A percentile compares a stretch with the other conserved stretches of the same genome.
These are phyloP conservation scores for Brassica rapa DNA, from an alignment of 345 rosid genomes.

Conservation along the genomic window DNA sequence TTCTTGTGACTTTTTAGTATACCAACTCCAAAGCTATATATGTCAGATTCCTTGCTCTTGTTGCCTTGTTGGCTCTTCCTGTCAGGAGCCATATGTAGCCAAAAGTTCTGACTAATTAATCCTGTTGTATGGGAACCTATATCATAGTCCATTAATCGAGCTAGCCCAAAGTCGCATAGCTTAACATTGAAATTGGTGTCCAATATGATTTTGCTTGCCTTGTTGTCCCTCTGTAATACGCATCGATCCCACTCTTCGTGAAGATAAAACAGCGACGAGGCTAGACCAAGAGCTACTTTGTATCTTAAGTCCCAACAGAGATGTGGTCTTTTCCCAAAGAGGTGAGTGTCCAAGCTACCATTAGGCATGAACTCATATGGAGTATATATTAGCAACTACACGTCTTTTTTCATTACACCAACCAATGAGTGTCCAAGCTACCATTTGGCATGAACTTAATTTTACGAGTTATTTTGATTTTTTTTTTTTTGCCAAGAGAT, in stretches of 20 bases:
- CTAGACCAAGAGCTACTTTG: not conserved
- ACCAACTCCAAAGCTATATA: slow-evolving; percentile 32
- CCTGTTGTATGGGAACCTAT: not conserved
- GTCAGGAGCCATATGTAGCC: not conserved
- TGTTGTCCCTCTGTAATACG: not conserved
- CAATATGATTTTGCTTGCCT: not conserved
- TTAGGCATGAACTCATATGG: too few species aligned
- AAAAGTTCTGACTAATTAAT: not conserved
- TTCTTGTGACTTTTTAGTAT: slow-evolving; percentile 40
- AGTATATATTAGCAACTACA: too few species aligned
- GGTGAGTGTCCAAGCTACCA: too few species aligned
- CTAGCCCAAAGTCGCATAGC: not conserved
- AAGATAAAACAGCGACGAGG: not conserved
- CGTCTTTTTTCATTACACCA: too few species aligned
- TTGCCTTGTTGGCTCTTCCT: not conserved
- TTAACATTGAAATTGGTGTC: not conserved
- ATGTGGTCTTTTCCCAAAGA: too few species aligned
- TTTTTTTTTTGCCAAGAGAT: too few species aligned
- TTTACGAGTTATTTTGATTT: too few species aligned
- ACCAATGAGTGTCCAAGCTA: too few species aligned
- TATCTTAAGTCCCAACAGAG: too few species aligned
- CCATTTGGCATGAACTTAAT: too few species aligned
- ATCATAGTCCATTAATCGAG: not conserved
- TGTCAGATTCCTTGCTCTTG: not conserved
- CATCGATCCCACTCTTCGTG: not conserved